Conservation (phyloP, 2,329 filamentous ascomycete genomes). For the Domatiomyces catenatus region DNA sequence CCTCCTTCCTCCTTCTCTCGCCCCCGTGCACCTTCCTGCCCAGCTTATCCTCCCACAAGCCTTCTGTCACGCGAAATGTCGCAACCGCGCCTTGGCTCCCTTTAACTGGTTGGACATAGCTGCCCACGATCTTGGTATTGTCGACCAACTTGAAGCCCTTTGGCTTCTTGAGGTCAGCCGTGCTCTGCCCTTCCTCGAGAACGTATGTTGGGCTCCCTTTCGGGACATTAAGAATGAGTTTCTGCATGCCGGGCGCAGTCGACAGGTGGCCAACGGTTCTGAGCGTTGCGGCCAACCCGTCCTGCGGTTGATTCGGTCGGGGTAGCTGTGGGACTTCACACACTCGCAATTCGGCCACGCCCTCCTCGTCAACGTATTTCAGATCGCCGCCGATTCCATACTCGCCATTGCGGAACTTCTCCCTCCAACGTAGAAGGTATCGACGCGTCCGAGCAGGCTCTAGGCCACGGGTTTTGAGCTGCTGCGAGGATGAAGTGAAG, state of each 20-base stretch:
- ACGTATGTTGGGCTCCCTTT: conserved; percentile 41
- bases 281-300: conserved; percentile 10
- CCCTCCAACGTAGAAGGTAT: conserved; percentile 77
- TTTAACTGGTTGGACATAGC: conserved; percentile 55
- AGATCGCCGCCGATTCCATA: conserved; percentile 75
- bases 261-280: conserved; percentile 20
- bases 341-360: conserved; percentile 42
- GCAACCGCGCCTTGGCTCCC: conserved; percentile 44
- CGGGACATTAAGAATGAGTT: conserved; percentile 45
- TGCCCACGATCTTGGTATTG: conserved; percentile 56
- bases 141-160: conserved; percentile 53
- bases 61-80: conserved; percentile 57
- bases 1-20: conserved; percentile 74
- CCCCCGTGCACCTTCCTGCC: conserved; percentile 92
- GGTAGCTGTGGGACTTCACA: conserved; percentile 36
- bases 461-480: conserved; percentile 70
- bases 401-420: conserved; percentile 63
- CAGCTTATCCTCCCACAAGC: conserved; percentile 79
- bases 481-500: conserved; percentile 61
- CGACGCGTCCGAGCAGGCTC: conserved; percentile 68
- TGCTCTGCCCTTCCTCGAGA: conserved; percentile 26
- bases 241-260: conserved; percentile 39
- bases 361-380: conserved; percentile 47
- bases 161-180: conserved; percentile 38
- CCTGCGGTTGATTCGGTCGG: conserved; percentile 23